Base-by-base conservation (phyloP, 129 eudicot species). In the Helianthus annuus region DNA sequence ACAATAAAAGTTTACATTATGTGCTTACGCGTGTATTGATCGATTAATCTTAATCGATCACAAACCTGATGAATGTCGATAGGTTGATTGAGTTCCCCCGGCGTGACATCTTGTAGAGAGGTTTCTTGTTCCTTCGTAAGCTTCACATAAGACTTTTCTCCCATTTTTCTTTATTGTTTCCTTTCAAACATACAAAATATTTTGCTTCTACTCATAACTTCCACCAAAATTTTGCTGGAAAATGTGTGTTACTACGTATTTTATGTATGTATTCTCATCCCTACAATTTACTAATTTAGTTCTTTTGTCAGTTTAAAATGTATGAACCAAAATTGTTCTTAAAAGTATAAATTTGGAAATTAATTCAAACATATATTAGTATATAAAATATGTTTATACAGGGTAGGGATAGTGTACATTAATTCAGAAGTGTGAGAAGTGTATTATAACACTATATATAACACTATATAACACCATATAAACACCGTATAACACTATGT, bases 11-110 rank as follows among this genome's bases (percentile, higher is more conserved):
- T 49, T 69, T 11, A 48, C 12, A 17, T 15, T n/a, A 53, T 29
- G 5, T 32, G 60, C 6, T 51, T 34, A 57, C 54, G 7, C 6
- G 27, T 6, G 13, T 4, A 8, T 19, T 44, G 70, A 45, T 11
- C 16, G 56, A 48, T 46, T 3, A 76, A 32, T 32, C 32, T 1
- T 57, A 39, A 49, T 22, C 5, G n/a, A 13, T 14, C 1, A 19
- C 14, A 44, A 67, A 91, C 96, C 88, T 76, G 76, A 51, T 71
- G 59, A 66, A 92, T 72, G 61, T 92, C 91, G 60, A 92, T 82
- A 46, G 98, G 85, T 81, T 92, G 94, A 70, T 92, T 89, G 53
- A 92, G 91, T 71, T 92, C 98, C 13, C 98, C 98, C 36, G 96
- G 98, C 9, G 85, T 89, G 64, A 92, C 79, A 48, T 92, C 83